Conservation (phyloP, 2,329 filamentous ascomycete species). For the Delphinella strobiligena region DNA sequence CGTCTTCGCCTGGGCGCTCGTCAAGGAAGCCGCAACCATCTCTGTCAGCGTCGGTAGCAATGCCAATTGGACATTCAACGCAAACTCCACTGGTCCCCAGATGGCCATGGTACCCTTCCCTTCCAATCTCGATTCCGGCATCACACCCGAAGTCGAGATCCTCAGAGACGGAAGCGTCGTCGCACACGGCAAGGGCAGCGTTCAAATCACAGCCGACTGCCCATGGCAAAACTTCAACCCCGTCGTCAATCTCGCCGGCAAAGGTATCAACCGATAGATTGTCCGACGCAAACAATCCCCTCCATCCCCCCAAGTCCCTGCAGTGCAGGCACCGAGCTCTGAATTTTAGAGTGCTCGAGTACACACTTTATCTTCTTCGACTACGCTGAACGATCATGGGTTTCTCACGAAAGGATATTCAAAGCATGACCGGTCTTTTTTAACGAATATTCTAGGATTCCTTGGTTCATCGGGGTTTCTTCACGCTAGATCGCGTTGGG, state of each 20-base stretch:
- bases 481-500: no score
- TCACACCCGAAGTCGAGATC: slow-evolving; percentile 21
- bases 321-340: neutral
- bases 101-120: slow-evolving; percentile 23
- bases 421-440: no score
- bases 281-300: neutral
- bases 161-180: slow-evolving; percentile 18
- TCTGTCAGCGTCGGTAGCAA: slow-evolving; percentile 23
- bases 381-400: no score
- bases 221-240: slow-evolving; percentile 25
- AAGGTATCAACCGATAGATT: slow-evolving; percentile 13
- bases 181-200: slow-evolving; percentile 15
- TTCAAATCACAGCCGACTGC: slow-evolving; percentile 18
- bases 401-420: no score
- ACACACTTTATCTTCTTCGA: no score
- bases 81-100: slow-evolving; percentile 18
- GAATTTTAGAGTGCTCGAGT: no score
- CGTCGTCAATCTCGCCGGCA: slow-evolving; percentile 22
- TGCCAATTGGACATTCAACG: slow-evolving; percentile 21
- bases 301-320: neutral
- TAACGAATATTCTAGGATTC: no score
- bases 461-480: no score
- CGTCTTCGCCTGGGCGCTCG: slow-evolving; percentile 26
- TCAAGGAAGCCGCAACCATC: slow-evolving; percentile 19
- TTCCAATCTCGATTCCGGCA: slow-evolving; percentile 16